Evolutionary conservation across 192 early-diverging fungal genomes (phyloP).

Genomic region (Diversispora epigaea): DNA sequence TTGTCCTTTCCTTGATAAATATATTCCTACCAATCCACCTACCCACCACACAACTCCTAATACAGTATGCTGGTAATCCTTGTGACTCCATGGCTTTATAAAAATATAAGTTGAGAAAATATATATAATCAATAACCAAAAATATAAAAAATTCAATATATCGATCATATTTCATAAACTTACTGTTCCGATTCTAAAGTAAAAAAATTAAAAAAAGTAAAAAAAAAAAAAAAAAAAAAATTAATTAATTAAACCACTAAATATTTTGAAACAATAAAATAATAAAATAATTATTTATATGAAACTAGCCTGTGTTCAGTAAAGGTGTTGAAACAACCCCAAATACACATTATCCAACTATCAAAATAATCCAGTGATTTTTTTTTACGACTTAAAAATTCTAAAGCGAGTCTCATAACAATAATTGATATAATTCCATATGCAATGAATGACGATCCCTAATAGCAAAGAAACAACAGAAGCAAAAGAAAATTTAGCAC

Average conservation of each 20-base stretch:
- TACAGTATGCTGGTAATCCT: conserved; percentile 67
- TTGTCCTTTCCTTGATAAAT: conserved; percentile 45
- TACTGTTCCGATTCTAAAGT: not conserved
- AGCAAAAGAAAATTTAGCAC: too few species aligned
- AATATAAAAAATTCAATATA: not conserved
- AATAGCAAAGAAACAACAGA: too few species aligned
- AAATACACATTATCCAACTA: conserved; percentile 61
- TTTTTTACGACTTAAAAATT: conserved; percentile 54
- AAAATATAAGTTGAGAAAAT: not conserved
- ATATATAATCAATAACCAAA: not conserved
- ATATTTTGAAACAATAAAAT: not conserved
- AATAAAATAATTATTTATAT: not conserved
- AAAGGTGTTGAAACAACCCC: conserved; percentile 71
- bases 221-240: too few species aligned
- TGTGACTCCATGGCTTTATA: conserved; percentile 56
- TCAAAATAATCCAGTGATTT: conserved; percentile 70
- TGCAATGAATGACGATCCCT: conserved; percentile 63
- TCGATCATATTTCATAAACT: not conserved
- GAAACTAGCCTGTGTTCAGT: conserved; percentile 65
- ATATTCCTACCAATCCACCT: conserved; percentile 59
- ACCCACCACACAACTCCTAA: conserved; percentile 70
- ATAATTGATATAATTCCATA: conserved; percentile 64
- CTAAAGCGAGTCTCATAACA: conserved; percentile 54
- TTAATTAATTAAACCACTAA: too few species aligned
- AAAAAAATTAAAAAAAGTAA: too few species aligned